phyloP scores from a whole-genome alignment of 2,329 filamentous ascomycete genomes.

The Coniochaeta sp. region DNA sequence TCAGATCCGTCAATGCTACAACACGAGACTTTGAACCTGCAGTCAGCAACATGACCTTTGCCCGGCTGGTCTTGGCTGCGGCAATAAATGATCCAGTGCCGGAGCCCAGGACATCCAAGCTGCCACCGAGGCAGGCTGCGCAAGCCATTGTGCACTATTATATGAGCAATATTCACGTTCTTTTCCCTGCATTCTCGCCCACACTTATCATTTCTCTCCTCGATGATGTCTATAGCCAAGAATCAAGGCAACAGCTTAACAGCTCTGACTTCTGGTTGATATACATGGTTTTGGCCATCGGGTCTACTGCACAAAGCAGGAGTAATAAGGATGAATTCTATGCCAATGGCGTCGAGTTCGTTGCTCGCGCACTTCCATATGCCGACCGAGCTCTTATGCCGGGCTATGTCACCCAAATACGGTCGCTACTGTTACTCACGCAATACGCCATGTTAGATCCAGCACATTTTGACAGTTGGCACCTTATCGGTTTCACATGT shows the following conservation, averaged over 20 bases:
- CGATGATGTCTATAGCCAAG: conserved; percentile 71
- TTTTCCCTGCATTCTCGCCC: conserved; percentile 79
- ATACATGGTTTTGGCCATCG: conserved; percentile 83
- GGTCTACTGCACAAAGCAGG: conserved; percentile 66
- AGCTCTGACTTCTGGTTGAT: conserved; percentile 77
- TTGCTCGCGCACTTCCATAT: conserved; percentile 60
- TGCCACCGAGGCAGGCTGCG: conserved; percentile 66
- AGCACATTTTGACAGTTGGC: conserved; percentile 89
- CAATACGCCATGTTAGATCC: conserved; percentile 89
- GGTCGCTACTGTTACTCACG: conserved; percentile 77
- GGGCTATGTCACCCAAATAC: conserved; percentile 77
- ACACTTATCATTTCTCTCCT: conserved; percentile 69
- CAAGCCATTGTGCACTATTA: conserved; percentile 73
- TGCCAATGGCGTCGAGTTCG: conserved; percentile 45
- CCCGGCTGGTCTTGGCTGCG: conserved; percentile 77
- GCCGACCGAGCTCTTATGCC: conserved; percentile 79
- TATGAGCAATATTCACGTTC: conserved; percentile 69
- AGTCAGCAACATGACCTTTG: conserved; percentile 84
- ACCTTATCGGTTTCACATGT: conserved; percentile 82
- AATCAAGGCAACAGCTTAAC: conserved; percentile 47
- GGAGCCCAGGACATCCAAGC: conserved; percentile 45
- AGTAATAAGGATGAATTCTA: conserved; percentile 59
- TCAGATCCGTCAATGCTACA: conserved; percentile 85
- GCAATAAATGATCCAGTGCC: conserved; percentile 68
- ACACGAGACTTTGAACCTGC: conserved; percentile 90